Base-by-base conservation (phyloP, 2,329 filamentous ascomycete species). In the Juglanconis oblonga region DNA sequence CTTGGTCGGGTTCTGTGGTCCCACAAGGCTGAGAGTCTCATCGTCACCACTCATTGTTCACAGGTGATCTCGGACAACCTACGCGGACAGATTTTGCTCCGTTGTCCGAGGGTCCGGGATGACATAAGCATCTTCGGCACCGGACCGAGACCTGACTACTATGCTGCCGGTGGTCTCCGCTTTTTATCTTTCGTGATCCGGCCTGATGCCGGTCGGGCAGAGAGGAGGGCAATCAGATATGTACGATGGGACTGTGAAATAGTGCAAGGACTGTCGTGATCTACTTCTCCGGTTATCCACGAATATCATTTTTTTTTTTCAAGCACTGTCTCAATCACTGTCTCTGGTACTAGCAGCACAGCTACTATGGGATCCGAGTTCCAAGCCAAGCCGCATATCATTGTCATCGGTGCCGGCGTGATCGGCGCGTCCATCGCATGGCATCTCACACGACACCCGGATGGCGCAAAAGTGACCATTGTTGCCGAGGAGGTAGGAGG, bases 401-500 rank as follows among this genome's bases (percentile, higher is more conserved):
- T 67, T 52, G 68, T 70, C 5, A 61, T 70, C 32, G 68, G 68
- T 38, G 67, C 64, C 57, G 67, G 68, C 31, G 67, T 73, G 47
- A 57, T 72, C 60, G 71, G 70, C 45, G 65, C 69, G 17, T 72
- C 70, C 5, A 67, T 72, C 52, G 70, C 70, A 10, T 72, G 68
- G 67, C 71, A 72, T 58, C 64, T 73, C 8, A 50, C 51, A 9
- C n/a, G 24, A 5, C 57, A 59, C 5, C 60, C 66, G 4, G 59
- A 65, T 13, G 53, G 65, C 10, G 62, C 66, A 14, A 58, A 65
- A 14, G 68, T 73, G 17, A 71, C 69, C 1, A 54, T 72, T n/a
- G 59, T 72, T 33, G 69, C 70, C 5, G 44, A 67, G 35, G 60
- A 70, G 1, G 14, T 70, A 2, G 70, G 70, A 58, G 70, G 70